These are phyloP conservation scores for Brassica juncea DNA, from an alignment of 345 rosid species.

Conservation along the genomic window DNA sequence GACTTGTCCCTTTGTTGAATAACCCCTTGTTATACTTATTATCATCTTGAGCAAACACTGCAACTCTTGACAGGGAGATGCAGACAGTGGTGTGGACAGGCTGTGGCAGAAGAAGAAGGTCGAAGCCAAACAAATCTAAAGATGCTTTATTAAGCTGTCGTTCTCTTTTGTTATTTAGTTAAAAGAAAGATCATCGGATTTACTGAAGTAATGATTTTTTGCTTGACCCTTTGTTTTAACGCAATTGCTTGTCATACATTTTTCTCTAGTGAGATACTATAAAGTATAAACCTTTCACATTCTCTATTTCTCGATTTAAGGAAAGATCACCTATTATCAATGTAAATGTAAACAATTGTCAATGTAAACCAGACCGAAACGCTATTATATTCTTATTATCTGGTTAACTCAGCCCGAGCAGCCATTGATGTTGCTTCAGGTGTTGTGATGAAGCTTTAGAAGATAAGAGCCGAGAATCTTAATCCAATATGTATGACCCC, in stretches of 20 bases:
- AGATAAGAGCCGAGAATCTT: conserved; percentile 54
- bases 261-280: not conserved
- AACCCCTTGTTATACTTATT: too few relatives aligned
- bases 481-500: too few relatives aligned
- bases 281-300: not conserved
- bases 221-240: not conserved
- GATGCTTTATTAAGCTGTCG: not conserved
- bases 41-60: too few relatives aligned
- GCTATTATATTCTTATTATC: conserved; percentile 16
- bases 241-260: not conserved
- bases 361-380: conserved; percentile 20
- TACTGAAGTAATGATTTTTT: conserved; percentile 11
- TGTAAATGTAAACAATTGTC: not conserved
- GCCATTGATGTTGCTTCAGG: conserved; percentile 55
- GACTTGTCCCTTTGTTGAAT: not conserved
- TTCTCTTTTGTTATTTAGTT: not conserved
- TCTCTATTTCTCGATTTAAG: not conserved
- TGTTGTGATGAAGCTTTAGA: conserved; percentile 46
- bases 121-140: conserved; percentile 37
- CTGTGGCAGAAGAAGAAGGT: conserved; percentile 52
- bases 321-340: not conserved
- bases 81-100: conserved; percentile 67
- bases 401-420: conserved; percentile 33
- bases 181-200: not conserved
- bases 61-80: conserved; percentile 53